Base-by-base conservation (phyloP, 768 basidiomycete genomes). In the Krasilnikovozyma curviuscula region DNA sequence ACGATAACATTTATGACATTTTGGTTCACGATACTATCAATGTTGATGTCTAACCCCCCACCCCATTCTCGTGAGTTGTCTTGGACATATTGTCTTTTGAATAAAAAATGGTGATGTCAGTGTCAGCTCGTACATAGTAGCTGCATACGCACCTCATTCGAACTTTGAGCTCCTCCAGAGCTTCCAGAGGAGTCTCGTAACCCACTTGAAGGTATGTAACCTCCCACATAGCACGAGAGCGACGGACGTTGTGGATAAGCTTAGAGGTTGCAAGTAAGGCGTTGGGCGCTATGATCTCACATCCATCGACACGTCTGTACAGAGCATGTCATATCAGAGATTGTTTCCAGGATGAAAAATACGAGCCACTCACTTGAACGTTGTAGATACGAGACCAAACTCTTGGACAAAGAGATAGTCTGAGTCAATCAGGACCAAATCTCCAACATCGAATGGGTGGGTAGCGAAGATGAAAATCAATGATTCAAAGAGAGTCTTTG, bases 381-480 rank as follows among this genome's bases (percentile, higher is more conserved):
- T 5, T 35, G 23, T 10, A 16, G 40, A 24, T 9, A 32, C 19
- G 33, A 5, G 5, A 13, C 41, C 48, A 57, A 81, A 83, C 58
- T 84, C 81, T 44, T 74, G 72, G 34, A 83, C 81, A 39, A 71
- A 69, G 18, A 79, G 59, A 9, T 59, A 59, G 58, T 68, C 72
- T 47, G 77, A 75, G 57, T 83, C 82, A 53, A 84, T 82, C 71
- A 83, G 73, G 7, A 83, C 77, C 27, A 83, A 64, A 56, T 84
- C 81, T 7, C 81, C 81, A 7, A 83, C 78, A 59, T 83, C 81
- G 55, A 79, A 83, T n/a, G 81, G 78, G 58, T 83, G 82, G 0
- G 81, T 83, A 1, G 78, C 79, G 61, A 83, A 82, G 50, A 83
- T 82, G 67, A 83, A 83, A 57, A 83, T 79, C 19, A 83, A 71